phyloP scores from a whole-genome alignment of 495 filamentous ascomycete species.

The Penicillium verhagenii region DNA sequence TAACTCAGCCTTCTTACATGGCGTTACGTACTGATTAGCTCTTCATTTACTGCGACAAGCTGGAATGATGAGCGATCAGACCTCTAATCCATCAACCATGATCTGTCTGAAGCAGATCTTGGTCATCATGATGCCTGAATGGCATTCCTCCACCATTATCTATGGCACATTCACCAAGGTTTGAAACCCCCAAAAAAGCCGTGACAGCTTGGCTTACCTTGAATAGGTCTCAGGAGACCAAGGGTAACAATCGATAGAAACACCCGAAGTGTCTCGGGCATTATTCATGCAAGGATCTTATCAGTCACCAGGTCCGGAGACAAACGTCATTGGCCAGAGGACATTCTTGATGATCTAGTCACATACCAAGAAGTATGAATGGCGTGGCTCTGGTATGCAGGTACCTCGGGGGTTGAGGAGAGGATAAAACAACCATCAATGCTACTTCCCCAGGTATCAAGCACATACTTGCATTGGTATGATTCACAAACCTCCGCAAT shows the following conservation, averaged over 20 bases:
- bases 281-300: constrained; percentile 8
- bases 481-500: too few relatives aligned
- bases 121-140: background rate
- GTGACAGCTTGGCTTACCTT: constrained; percentile 6
- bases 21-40: too few relatives aligned
- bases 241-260: background rate
- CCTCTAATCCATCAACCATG: too few relatives aligned
- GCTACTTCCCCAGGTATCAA: background rate
- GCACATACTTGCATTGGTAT: too few relatives aligned
- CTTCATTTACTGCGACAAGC: too few relatives aligned
- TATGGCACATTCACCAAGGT: background rate
- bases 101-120: too few relatives aligned
- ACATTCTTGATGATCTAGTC: constrained; percentile 19
- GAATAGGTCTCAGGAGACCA: constrained; percentile 3
- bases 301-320: background rate
- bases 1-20: too few relatives aligned
- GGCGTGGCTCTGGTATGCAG: constrained; percentile 18
- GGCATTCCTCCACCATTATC: background rate
- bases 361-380: constrained; percentile 10
- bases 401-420: background rate
- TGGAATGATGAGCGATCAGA: too few relatives aligned
- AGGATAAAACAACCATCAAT: background rate
- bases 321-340: constrained; percentile 4
- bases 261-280: background rate
- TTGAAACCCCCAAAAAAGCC: constrained; percentile 1